A percentile compares a stretch with the other conserved stretches of the same genome.
Evolutionary conservation across 129 eudicot species (phyloP).

Genomic region (Solidago caesia): DNA sequence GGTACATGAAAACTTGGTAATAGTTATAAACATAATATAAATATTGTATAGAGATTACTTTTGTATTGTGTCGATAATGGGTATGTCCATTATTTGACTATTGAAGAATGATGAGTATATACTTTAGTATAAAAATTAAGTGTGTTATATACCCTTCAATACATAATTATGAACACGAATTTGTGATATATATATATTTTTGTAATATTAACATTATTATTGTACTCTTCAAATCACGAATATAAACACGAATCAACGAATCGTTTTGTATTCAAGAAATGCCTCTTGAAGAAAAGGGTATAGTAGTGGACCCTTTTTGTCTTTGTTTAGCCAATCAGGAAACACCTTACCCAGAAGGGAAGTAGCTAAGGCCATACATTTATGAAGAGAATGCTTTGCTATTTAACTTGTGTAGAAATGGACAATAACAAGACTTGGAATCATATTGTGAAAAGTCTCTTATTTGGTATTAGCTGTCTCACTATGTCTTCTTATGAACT

Average conservation of each 20-base stretch:
- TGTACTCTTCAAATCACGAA: no score
- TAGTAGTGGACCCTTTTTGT: conserved; percentile 13
- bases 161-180: no score
- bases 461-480: conserved; percentile 22
- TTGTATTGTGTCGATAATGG: no score
- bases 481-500: conserved; percentile 22
- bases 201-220: no score
- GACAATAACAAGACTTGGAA: background rate
- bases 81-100: no score
- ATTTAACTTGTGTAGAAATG: background rate
- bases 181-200: no score
- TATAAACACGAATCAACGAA: background rate
- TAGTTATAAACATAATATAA: no score
- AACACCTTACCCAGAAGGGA: conserved; percentile 29
- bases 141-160: no score
- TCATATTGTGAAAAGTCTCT: background rate
- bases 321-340: conserved; percentile 28
- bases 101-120: no score
- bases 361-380: conserved; percentile 26
- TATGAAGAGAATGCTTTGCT: background rate
- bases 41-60: no score
- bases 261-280: background rate
- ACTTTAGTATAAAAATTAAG: no score
- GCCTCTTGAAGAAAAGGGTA: conserved; percentile 7
- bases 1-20: no score